These are phyloP conservation scores for Aspergillus sp. DNA, from an alignment of 2,329 filamentous ascomycete genomes.

Conservation along the genomic window DNA sequence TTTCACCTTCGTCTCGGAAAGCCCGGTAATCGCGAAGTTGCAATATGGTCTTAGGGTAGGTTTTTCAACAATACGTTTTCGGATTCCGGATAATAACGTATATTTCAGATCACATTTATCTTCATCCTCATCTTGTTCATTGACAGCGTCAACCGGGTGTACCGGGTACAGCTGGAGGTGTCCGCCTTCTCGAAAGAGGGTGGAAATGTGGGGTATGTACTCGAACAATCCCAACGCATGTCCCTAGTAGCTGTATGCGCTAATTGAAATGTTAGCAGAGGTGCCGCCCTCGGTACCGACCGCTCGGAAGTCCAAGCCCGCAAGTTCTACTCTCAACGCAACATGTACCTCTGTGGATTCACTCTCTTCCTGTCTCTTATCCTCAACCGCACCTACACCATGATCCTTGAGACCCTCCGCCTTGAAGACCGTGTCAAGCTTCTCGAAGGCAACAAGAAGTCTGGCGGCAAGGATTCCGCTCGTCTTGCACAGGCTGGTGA, in stretches of 20 bases:
- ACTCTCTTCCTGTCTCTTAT: slow-evolving; percentile 98
- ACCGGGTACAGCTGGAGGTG: slow-evolving; percentile 91
- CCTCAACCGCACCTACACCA: slow-evolving; percentile 94
- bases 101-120: slow-evolving; percentile 81
- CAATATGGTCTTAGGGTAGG: slow-evolving; percentile 91
- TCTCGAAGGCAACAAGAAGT: slow-evolving; percentile 67
- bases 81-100: background rate
- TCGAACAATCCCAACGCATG: background rate
- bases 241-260: background rate
- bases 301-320: slow-evolving; percentile 98
- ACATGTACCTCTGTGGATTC: slow-evolving; percentile 99
- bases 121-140: slow-evolving; percentile 98
- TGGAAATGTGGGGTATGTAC: slow-evolving; percentile 51
- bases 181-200: slow-evolving; percentile 66
- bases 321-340: slow-evolving; percentile 99
- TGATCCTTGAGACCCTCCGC: slow-evolving; percentile 89
- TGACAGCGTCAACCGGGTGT: slow-evolving; percentile 94
- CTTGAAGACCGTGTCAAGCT: slow-evolving; percentile 89
- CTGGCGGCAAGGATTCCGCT: slow-evolving; percentile 65
- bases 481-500: slow-evolving; percentile 72
- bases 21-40: slow-evolving; percentile 78
- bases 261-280: slow-evolving; percentile 44
- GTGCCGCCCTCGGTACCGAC: slow-evolving; percentile 80
- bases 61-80: background rate
- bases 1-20: slow-evolving; percentile 95